Percentiles rank a stretch among this genome's conserved stretches.
Evolutionary conservation across 208 protist species (phyloP).

Genomic region (Acanthamoeba triangularis): DNA sequence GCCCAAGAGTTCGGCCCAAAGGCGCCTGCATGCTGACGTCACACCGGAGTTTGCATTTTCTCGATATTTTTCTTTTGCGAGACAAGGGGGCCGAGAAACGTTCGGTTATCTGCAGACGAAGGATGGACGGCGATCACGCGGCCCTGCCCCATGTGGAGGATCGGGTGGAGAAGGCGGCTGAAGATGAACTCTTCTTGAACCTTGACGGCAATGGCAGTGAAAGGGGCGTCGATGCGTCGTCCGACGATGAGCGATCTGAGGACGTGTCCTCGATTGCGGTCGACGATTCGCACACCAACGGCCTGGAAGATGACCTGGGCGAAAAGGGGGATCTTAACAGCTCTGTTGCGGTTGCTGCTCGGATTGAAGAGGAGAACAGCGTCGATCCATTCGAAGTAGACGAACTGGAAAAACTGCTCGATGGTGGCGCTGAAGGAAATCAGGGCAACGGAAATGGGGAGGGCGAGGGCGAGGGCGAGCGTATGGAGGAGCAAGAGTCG

Average conservation of each 20-base stretch:
- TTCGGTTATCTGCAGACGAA: no score
- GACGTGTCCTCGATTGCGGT: neutral
- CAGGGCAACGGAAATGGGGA: neutral
- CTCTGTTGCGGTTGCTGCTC: neutral
- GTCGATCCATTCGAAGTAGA: conserved; percentile 1
- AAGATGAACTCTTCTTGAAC: no score
- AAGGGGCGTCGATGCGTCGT: no score
- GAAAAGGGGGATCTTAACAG: neutral
- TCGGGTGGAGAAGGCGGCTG: neutral
- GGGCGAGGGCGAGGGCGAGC: neutral
- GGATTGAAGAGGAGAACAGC: conserved; percentile 17
- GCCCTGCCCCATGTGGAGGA: neutral
- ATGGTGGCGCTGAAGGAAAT: neutral
- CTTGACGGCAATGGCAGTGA: no score
- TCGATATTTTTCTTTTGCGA: no score
- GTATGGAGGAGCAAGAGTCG: neutral
- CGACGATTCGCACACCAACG: neutral
- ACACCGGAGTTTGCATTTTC: no score
- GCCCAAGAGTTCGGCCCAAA: no score
- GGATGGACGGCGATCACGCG: neutral
- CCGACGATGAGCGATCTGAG: neutral
- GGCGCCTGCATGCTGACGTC: no score
- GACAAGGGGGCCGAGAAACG: no score
- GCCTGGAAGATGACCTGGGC: neutral
- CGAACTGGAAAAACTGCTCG: conserved; percentile 25